Evolutionary conservation across 495 filamentous ascomycete species (phyloP), one percentile per base, ranked within the genome.

Genomic region (Staphylotrichum longicolle): DNA sequence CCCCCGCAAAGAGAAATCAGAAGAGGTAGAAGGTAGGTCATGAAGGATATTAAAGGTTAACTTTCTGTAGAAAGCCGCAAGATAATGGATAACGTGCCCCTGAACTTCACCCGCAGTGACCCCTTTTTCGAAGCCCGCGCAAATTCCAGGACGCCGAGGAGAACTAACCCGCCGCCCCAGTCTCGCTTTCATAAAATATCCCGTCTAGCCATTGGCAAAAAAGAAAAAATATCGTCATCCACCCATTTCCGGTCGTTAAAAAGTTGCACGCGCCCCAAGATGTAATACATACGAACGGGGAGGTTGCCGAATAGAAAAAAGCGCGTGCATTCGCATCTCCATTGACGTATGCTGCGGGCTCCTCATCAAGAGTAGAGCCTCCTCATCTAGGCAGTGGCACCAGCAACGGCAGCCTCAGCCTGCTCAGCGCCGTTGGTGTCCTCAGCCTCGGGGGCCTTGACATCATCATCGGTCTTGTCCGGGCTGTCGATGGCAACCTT

Each of bases 401-500:
- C 58, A 6, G 60, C 58, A 35, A 54, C 27, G 53, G 61, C 65
- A 41, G 66, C 66, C 63, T 74, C 73, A 37, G 27, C 75, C 57
- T 81, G 74, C 67, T 74, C 63, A 52, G 76, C 70, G 39, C 74
- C 75, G 66, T 79, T 76, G 64, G 78, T 12, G 40, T 39, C 61
- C 65, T 67, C 77, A 47, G 64, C 78, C 71, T 85, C 83, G 53
- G 74, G 74, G 44, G 72, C 75, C 60, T 78, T 76, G 54, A 82
- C 79, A 73, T 91, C 87, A 65, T 94, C 88, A 60, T 98, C 94
- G 70, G 96, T 93, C 86, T 98, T 98, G 77, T 94, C 92, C 62
- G 94, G 94, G 85, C 92, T 96, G 78, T 98, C 94, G 70, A 98
- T 98, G 74, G 94, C 94, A 66, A 98, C 91, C 89, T 98, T 98